Percentiles rank a stretch among this genome's conserved stretches.
Evolutionary conservation across 2,329 filamentous ascomycete species (phyloP).

Genomic region (Aspergillus quadrilineatus): DNA sequence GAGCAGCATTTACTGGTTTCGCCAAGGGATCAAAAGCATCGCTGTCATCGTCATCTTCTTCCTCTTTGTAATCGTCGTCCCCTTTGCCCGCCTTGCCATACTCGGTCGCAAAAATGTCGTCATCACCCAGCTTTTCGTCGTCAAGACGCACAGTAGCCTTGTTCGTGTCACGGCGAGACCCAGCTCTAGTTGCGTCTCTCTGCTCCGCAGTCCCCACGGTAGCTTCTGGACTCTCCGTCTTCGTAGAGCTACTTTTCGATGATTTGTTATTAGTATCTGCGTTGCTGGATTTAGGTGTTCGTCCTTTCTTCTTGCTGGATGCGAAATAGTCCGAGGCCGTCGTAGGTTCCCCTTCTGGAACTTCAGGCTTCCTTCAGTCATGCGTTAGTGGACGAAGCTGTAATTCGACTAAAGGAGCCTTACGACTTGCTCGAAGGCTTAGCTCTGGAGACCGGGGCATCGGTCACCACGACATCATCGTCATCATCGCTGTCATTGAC

Average conservation of each 20-base stretch:
- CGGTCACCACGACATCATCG: constrained; percentile 46
- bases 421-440: constrained; percentile 51
- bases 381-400: constrained; percentile 6
- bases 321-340: constrained; percentile 65
- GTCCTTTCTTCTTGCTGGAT: constrained; percentile 56
- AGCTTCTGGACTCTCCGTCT: constrained; percentile 19
- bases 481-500: constrained; percentile 81
- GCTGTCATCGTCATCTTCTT: constrained; percentile 45
- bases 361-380: constrained; percentile 47
- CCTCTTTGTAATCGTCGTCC: constrained; percentile 67
- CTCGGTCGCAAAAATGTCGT: constrained; percentile 80
- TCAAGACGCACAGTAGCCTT: constrained; percentile 50
- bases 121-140: constrained; percentile 67
- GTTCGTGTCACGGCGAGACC: constrained; percentile 24
- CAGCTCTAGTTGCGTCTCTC: constrained; percentile 21
- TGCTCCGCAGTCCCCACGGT: constrained; percentile 52
- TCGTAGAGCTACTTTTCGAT: constrained; percentile 13
- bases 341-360: constrained; percentile 55
- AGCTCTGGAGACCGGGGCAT: constrained; percentile 37
- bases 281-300: constrained; percentile 34
- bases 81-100: constrained; percentile 64
- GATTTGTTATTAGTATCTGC: constrained; percentile 20
- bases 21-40: constrained; percentile 63
- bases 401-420: constrained; percentile 23
- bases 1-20: constrained; percentile 57